These are phyloP conservation scores for Discostella stelligera DNA, from an alignment of 352 stramenopile species.

Conservation along the genomic window DNA sequence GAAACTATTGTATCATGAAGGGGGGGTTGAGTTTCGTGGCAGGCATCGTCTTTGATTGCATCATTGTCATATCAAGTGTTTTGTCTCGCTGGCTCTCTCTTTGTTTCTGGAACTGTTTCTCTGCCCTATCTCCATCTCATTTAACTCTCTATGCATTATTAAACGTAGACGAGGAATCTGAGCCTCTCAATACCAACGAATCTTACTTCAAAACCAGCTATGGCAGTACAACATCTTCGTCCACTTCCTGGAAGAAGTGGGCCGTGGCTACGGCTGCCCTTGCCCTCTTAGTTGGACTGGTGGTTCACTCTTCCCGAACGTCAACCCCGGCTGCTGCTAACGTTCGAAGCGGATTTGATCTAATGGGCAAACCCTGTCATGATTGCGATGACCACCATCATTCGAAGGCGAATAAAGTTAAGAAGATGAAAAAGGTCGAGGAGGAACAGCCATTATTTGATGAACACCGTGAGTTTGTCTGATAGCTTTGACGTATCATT, in stretches of 20 bases:
- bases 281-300: not conserved
- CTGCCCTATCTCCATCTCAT: not conserved
- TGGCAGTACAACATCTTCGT: not conserved
- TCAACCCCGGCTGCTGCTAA: not conserved
- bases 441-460: conserved; percentile 5
- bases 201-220: not conserved
- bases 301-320: not conserved
- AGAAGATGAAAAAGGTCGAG: not conserved
- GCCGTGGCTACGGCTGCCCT: not conserved
- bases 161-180: conserved; percentile 1
- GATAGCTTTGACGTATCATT: not conserved
- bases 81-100: not conserved
- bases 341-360: not conserved
- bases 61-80: not conserved
- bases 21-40: too few relatives aligned
- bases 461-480: conserved; percentile 9
- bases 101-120: not conserved
- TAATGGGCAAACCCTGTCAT: not conserved
- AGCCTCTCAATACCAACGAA: conserved; percentile 5
- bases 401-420: not conserved
- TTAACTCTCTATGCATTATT: not conserved
- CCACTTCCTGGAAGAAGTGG: conserved; percentile 6
- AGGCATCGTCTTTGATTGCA: too few relatives aligned
- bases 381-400: not conserved
- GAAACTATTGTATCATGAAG: too few relatives aligned